A percentile compares a stretch with the other conserved stretches of the same genome.
phyloP scores from a whole-genome alignment of 306 rosid species.

The Aeschynomene evenia region DNA sequence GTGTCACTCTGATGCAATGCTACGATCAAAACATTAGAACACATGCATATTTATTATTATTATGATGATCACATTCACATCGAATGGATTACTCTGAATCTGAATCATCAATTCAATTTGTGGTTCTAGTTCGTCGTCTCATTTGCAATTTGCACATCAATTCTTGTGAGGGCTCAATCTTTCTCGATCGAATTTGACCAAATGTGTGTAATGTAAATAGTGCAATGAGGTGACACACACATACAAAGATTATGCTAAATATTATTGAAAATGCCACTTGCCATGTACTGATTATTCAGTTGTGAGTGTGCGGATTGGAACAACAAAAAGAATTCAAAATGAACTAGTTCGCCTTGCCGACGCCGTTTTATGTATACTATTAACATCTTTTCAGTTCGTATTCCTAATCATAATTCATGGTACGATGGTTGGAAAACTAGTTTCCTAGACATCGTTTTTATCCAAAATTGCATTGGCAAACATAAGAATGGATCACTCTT shows the following conservation, averaged over 20 bases:
- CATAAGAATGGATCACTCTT: too few relatives aligned
- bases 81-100: constrained; percentile 8
- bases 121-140: neutral
- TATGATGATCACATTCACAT: neutral
- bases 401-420: neutral
- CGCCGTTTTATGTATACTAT: neutral
- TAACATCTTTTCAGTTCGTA: neutral
- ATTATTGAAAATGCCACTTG: neutral
- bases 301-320: neutral
- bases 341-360: neutral
- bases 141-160: neutral
- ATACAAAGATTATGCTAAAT: neutral
- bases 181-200: neutral
- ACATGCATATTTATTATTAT: neutral
- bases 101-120: neutral
- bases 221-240: neutral
- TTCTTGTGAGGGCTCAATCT: neutral
- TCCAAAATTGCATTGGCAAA: too few relatives aligned
- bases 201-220: neutral
- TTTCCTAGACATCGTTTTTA: too few relatives aligned
- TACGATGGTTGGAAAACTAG: neutral
- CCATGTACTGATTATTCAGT: neutral
- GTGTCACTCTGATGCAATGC: constrained; percentile 24
- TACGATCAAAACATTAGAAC: neutral
- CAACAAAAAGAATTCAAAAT: neutral